Conservation (phyloP, 2,329 filamentous ascomycete genomes). For the Paecilomyces sp. region DNA sequence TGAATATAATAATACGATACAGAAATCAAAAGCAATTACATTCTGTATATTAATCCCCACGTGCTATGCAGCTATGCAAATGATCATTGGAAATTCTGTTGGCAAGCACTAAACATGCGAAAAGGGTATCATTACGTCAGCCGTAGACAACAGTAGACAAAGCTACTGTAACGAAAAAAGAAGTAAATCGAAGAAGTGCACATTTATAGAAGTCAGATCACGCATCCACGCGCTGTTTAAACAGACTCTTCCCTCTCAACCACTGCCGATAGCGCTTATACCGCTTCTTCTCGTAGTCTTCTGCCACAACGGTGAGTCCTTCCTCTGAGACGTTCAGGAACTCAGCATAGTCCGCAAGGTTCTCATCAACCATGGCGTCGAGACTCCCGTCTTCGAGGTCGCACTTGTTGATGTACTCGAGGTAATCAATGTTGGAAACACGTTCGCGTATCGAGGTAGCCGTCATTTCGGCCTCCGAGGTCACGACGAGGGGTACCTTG, state of each 20-base stretch:
- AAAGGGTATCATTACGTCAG: constrained; percentile 1
- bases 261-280: constrained; percentile 97
- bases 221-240: constrained; percentile 68
- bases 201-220: constrained; percentile 10
- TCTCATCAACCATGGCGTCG: constrained; percentile 49
- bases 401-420: constrained; percentile 69
- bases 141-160: not conserved
- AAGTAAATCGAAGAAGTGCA: not conserved
- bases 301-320: constrained; percentile 77
- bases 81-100: no score
- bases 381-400: constrained; percentile 52
- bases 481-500: constrained; percentile 64
- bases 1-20: not conserved
- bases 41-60: no score
- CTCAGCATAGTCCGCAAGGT: constrained; percentile 66
- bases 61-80: no score
- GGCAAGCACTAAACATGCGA: not conserved
- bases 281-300: constrained; percentile 83
- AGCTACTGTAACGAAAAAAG: not conserved
- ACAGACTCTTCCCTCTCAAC: constrained; percentile 89
- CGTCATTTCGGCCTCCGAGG: constrained; percentile 33
- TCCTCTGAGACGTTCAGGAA: constrained; percentile 72
- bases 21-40: not conserved
- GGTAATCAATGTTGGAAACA: constrained; percentile 56
- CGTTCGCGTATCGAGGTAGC: constrained; percentile 27